Evolutionary conservation across 345 rosid genomes (phyloP).

Genomic region (Boechera stricta): DNA sequence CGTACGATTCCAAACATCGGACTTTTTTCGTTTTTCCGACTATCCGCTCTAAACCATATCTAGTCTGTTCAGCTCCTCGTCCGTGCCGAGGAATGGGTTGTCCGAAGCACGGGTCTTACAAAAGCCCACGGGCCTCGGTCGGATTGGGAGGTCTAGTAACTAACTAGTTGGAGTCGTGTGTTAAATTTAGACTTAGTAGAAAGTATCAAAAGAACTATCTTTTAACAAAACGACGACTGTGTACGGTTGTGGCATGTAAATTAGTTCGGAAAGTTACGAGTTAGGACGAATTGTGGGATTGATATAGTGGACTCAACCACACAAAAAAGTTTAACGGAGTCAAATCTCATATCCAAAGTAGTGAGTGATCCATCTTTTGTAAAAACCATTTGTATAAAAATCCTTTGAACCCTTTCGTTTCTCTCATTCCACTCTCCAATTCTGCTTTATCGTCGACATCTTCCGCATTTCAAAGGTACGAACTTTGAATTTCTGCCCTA

Average conservation of each 20-base stretch:
- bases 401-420: slow-evolving; percentile 19
- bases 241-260: slow-evolving; percentile 5
- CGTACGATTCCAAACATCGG: no score
- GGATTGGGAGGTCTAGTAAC: background rate
- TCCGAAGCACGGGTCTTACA: no score
- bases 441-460: background rate
- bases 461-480: slow-evolving; percentile 28
- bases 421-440: background rate
- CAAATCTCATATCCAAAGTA: slow-evolving; percentile 6
- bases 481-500: background rate
- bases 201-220: background rate
- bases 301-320: slow-evolving; percentile 4
- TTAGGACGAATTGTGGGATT: background rate
- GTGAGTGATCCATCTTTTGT: slow-evolving; percentile 3
- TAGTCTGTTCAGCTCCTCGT: no score
- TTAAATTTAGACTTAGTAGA: no score
- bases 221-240: background rate
- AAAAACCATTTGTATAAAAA: background rate
- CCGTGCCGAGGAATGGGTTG: no score
- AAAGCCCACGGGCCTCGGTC: slow-evolving; percentile 7
- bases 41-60: fast-evolving
- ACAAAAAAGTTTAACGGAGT: slow-evolving; percentile 3
- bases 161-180: background rate
- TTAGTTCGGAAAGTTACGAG: background rate
- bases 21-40: no score